phyloP scores from a whole-genome alignment of 176 grass and related monocot genomes.

The Juncus inflexus region DNA sequence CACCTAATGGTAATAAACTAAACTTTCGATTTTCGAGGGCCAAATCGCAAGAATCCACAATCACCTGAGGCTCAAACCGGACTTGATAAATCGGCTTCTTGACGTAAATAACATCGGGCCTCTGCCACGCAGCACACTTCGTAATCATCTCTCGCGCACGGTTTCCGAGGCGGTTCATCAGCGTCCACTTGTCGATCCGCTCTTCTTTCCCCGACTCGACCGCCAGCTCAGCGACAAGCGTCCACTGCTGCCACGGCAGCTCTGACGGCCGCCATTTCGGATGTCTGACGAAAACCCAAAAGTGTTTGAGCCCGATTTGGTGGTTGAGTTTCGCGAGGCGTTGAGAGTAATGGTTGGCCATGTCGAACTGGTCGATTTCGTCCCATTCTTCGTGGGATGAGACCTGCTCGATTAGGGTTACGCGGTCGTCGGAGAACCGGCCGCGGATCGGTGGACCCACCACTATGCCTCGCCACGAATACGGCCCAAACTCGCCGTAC shows the following conservation, averaged over 20 bases:
- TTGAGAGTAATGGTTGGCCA: conserved; percentile 56
- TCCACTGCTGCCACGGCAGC: conserved; percentile 83
- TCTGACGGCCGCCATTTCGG: conserved; percentile 77
- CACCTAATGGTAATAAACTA: neutral
- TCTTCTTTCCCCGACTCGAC: conserved; percentile 49
- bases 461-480: conserved; percentile 92
- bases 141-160: conserved; percentile 51
- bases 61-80: conserved; percentile 78
- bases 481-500: conserved; percentile 74
- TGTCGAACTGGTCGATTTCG: conserved; percentile 77
- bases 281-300: conserved; percentile 86
- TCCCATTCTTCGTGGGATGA: conserved; percentile 74
- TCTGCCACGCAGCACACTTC: conserved; percentile 73
- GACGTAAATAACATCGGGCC: conserved; percentile 88
- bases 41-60: conserved; percentile 33
- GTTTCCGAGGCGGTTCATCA: conserved; percentile 78
- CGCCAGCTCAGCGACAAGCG: conserved; percentile 71
- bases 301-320: conserved; percentile 48
- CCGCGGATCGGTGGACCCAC: conserved; percentile 86
- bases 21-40: neutral
- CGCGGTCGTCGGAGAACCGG: conserved; percentile 78
- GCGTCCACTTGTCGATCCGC: conserved; percentile 78
- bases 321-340: conserved; percentile 50
- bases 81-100: conserved; percentile 74
- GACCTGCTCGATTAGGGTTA: conserved; percentile 71